A percentile compares a stretch with the other conserved stretches of the same genome.
Conservation (phyloP, 768 basidiomycete species). For the Lactarius sanguifluus region DNA sequence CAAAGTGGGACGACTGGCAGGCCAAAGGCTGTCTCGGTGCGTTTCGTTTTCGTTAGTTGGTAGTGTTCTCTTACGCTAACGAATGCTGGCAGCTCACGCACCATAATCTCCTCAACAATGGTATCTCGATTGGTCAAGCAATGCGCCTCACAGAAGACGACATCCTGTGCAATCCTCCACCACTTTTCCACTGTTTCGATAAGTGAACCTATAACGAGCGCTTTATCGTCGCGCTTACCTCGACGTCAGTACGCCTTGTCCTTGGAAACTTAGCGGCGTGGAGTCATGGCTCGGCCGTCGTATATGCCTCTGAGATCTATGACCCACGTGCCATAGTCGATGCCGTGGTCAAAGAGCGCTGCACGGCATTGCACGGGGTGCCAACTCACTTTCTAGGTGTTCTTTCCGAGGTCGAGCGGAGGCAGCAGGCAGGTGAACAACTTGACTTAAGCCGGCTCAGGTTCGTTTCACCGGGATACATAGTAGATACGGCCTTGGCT, state of each 20-base stretch:
- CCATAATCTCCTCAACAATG: slow-evolving; percentile 77
- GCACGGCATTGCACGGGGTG: slow-evolving; percentile 81
- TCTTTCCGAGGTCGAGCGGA: slow-evolving; percentile 60
- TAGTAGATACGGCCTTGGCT: not conserved
- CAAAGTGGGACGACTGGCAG: slow-evolving; percentile 74
- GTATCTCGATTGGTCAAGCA: slow-evolving; percentile 61
- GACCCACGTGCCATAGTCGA: slow-evolving; percentile 68
- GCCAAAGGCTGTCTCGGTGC: slow-evolving; percentile 82
- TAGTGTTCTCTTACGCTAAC: not conserved
- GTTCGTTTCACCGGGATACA: slow-evolving; percentile 44
- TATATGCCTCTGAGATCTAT: slow-evolving; percentile 70
- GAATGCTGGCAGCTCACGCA: slow-evolving; percentile 60
- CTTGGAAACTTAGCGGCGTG: slow-evolving; percentile 79
- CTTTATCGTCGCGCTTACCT: slow-evolving; percentile 11
- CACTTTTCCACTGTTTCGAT: slow-evolving; percentile 90
- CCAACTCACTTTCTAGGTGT: slow-evolving; percentile 84
- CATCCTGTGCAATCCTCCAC: slow-evolving; percentile 77
- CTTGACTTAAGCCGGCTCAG: slow-evolving; percentile 54
- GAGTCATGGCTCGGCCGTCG: slow-evolving; percentile 69
- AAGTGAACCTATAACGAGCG: slow-evolving; percentile 41
- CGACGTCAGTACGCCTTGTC: slow-evolving; percentile 56
- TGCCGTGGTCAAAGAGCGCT: slow-evolving; percentile 63
- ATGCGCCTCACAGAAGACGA: slow-evolving; percentile 70
- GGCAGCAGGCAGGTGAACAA: slow-evolving; percentile 45
- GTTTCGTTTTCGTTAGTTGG: slow-evolving; percentile 28